Base-by-base conservation (phyloP, 805 yeast genomes). In the Myxozyma lipomycoides region DNA sequence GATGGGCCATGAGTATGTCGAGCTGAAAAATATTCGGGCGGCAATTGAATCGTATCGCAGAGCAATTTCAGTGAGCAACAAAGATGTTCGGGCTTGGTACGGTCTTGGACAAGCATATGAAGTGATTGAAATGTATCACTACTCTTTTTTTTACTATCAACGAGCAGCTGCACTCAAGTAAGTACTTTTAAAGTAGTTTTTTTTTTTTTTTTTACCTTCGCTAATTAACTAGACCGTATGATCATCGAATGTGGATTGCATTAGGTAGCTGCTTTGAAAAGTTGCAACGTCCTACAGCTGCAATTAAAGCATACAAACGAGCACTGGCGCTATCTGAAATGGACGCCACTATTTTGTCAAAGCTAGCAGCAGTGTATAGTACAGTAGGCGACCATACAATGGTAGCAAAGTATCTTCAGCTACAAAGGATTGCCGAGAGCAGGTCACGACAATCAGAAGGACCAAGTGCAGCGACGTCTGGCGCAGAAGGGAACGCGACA, bases 1-100 rank as follows among this genome's bases (percentile, higher is more conserved):
- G 51, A 89, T 93, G 96, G 99, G 99, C 9, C 99, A 93, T 68
- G 99, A 93, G 70, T 93, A 87, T 70, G 95, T 93, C 15, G 99
- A 93, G 66, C 75, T 93, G 61, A 90, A 91, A 64, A 93, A 93
- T 69, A 84, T 96, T 0, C 96, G 93, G 67, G 98, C 98, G 0
- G 98, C 98, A 1, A 93, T 93, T 48, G 97, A 91, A 71, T 82
- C 95, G 51, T 93, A 93, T 65, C 72, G 98, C 59, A 72, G 95
- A 40, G 99, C 98, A 0, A 91, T 90, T 1, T 96, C 89, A 64
- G 83, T 90, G 2, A 87, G 86, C 63, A 78, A 82, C 40, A 83
- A 85, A 63, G 98, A 93, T 65, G 95, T 86, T 66, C 74, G 96
- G 45, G 98, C 98, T 0, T 93, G 98, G 99, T 93, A 91, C 67